Evolutionary conservation across 2,329 filamentous ascomycete species (phyloP).

Genomic region (Sphaerulina vaccinii): DNA sequence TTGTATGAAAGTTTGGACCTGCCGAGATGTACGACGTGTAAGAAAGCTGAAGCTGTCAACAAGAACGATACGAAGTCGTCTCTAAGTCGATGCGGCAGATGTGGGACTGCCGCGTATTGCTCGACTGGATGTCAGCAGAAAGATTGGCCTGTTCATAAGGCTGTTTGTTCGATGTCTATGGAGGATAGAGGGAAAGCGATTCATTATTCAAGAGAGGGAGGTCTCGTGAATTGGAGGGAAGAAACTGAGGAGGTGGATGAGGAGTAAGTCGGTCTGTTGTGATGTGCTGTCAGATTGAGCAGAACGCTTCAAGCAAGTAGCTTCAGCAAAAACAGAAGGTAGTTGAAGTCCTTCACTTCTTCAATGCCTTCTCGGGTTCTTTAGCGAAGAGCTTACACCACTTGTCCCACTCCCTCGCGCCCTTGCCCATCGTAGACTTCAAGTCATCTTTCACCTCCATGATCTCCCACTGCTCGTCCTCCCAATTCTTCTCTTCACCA

Average conservation of each 20-base stretch:
- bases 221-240: constrained; percentile 17
- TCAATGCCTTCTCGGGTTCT: too few species aligned
- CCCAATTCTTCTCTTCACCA: too few species aligned
- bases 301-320: too few species aligned
- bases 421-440: too few species aligned
- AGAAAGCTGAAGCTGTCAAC: not conserved
- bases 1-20: constrained; percentile 21
- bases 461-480: too few species aligned
- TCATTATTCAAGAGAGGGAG: constrained; percentile 19
- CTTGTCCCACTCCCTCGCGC: too few species aligned
- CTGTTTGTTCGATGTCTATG: constrained; percentile 22
- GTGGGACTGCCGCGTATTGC: constrained; percentile 29
- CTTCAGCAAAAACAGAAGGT: too few species aligned
- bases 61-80: not conserved
- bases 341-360: too few species aligned
- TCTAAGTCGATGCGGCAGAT: constrained; percentile 23
- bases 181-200: constrained; percentile 27
- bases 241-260: not conserved
- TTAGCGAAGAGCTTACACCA: too few species aligned
- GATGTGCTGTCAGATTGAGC: not conserved
- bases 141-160: constrained; percentile 29
- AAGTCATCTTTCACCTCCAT: too few species aligned
- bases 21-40: constrained; percentile 19
- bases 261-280: not conserved
- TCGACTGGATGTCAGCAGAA: constrained; percentile 19